phyloP scores from a whole-genome alignment of 2,329 filamentous ascomycete genomes.

The Achaetomium macrosporum region DNA sequence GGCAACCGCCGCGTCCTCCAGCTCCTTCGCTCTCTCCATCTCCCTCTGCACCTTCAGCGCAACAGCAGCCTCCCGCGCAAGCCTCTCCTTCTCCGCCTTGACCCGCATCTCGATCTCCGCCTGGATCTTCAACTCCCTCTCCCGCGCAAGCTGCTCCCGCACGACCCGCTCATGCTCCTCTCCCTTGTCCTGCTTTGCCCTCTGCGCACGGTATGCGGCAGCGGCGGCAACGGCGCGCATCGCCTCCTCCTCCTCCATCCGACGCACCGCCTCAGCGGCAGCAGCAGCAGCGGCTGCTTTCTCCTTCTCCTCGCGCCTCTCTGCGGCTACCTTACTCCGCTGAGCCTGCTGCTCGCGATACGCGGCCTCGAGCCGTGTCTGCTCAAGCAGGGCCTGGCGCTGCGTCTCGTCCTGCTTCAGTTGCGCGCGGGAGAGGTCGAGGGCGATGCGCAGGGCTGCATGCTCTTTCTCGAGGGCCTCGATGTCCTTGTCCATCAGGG shows the following conservation, averaged over 20 bases:
- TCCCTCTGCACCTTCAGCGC: background rate
- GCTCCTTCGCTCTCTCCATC: background rate
- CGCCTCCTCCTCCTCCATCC: background rate
- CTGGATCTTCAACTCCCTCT: background rate
- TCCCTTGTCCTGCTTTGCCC: background rate
- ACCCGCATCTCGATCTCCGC: background rate
- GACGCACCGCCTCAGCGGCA: background rate
- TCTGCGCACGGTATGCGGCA: background rate
- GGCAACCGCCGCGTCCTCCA: conserved; percentile 3
- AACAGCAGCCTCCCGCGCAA: background rate
- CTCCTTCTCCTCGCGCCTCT: background rate
- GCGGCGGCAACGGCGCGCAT: too few species aligned
- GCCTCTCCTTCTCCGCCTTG: background rate
- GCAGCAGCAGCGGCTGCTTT: background rate
- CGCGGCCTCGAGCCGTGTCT: background rate
- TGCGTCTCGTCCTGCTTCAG: background rate
- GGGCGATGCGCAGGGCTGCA: background rate
- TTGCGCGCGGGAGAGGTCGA: background rate
- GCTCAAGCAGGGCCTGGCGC: background rate
- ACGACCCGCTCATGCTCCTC: background rate
- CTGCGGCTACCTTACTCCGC: background rate
- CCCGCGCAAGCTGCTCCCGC: background rate
- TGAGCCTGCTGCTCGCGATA: background rate
- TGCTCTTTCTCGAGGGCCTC: background rate
- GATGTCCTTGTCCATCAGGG: background rate